These are phyloP conservation scores for Paecilomyces sp. DNA, from an alignment of 2,329 filamentous ascomycete genomes.

Conservation along the genomic window DNA sequence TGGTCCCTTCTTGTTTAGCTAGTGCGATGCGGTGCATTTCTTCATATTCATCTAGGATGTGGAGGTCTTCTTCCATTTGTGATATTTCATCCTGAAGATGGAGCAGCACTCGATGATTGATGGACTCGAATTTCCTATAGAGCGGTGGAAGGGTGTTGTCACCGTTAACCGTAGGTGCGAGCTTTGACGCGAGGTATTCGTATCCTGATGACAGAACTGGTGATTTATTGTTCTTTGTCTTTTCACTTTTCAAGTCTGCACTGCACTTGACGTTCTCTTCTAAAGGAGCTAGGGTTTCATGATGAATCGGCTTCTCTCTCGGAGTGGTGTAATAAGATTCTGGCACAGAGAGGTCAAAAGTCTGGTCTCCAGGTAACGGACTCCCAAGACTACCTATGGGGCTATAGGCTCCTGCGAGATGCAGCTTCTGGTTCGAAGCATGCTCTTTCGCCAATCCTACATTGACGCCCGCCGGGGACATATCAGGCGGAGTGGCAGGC, in stretches of 20 bases:
- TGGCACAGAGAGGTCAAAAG: constrained; percentile 24
- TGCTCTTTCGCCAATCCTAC: constrained; percentile 20
- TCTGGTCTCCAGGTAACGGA: constrained; percentile 14
- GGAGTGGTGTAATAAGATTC: constrained; percentile 25
- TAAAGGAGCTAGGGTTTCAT: constrained; percentile 23
- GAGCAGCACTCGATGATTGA: constrained; percentile 76
- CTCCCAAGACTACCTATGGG: constrained; percentile 10
- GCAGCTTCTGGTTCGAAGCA: constrained; percentile 11
- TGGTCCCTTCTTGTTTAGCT: constrained; percentile 25
- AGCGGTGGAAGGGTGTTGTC: constrained; percentile 47
- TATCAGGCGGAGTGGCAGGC: constrained; percentile 18
- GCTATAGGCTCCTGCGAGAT: constrained; percentile 12
- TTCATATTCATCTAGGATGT: constrained; percentile 57
- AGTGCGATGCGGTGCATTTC: constrained; percentile 26
- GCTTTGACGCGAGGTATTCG: constrained; percentile 24
- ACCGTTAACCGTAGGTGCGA: constrained; percentile 21
- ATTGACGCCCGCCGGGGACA: constrained; percentile 17
- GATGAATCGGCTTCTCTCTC: constrained; percentile 10
- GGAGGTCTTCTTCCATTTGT: constrained; percentile 72
- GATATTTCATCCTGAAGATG: constrained; percentile 79
- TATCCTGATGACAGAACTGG: constrained; percentile 25
- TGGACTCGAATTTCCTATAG: constrained; percentile 72
- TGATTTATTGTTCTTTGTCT: constrained; percentile 14
- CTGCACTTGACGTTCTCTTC: constrained; percentile 25
- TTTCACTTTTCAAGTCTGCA: constrained; percentile 12